Evolutionary conservation across 805 yeast genomes (phyloP).

Genomic region (Zygosaccharomyces lentus): DNA sequence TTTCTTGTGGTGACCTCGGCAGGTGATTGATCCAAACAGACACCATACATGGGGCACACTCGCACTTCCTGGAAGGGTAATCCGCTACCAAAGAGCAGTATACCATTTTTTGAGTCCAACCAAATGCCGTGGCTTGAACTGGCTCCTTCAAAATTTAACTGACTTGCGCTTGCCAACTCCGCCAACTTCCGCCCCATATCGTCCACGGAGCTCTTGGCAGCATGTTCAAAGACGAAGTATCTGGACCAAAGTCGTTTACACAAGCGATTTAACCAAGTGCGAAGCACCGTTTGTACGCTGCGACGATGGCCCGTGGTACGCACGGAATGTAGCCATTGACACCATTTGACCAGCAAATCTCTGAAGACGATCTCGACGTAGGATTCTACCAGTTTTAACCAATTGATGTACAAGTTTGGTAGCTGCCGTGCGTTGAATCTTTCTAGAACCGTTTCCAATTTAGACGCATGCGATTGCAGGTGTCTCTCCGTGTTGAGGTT

Average conservation of each 20-base stretch:
- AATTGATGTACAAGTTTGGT: conserved; percentile 13
- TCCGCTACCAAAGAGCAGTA: conserved; percentile 19
- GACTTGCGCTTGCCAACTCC: conserved; percentile 1
- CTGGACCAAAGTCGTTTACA: conserved; percentile 11
- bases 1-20: conserved; percentile 12
- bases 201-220: conserved; percentile 8
- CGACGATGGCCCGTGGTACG: conserved; percentile 12
- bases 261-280: conserved; percentile 8
- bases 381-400: conserved; percentile 17
- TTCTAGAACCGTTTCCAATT: conserved; percentile 12
- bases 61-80: conserved; percentile 5
- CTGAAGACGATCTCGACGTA: conserved; percentile 17
- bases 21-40: conserved; percentile 9
- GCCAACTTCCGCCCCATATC: conserved; percentile 7
- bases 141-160: neutral
- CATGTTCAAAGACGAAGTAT: conserved; percentile 14
- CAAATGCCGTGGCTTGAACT: conserved; percentile 17
- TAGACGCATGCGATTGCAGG: conserved; percentile 10
- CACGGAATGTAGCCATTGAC: conserved; percentile 17
- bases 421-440: conserved; percentile 8
- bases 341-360: conserved; percentile 17
- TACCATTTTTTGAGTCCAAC: conserved; percentile 23
- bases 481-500: conserved; percentile 7
- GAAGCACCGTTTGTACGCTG: conserved; percentile 8
- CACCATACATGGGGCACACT: conserved; percentile 16